These are phyloP conservation scores for Tylopilus rubrobrunneus DNA, from an alignment of 768 basidiomycete genomes.

Conservation along the genomic window DNA sequence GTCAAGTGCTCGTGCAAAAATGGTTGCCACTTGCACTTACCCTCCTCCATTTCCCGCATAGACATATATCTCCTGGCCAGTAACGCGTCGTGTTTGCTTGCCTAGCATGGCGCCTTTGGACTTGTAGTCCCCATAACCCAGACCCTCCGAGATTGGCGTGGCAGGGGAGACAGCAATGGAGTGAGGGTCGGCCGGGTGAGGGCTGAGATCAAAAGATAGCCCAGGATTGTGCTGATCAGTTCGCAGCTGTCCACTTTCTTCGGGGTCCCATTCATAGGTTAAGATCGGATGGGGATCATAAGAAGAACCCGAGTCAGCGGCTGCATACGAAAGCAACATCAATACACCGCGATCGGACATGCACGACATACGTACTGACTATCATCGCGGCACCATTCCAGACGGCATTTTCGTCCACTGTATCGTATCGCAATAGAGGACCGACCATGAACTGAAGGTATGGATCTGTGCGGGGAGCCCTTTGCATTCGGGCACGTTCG, in stretches of 20 bases:
- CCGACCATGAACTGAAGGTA: conserved; percentile 90
- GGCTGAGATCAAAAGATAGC: conserved; percentile 51
- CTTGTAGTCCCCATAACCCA: conserved; percentile 14
- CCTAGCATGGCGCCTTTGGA: conserved; percentile 15
- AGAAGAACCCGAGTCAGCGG: conserved; percentile 72
- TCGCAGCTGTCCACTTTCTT: conserved; percentile 26
- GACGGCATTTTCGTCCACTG: conserved; percentile 67
- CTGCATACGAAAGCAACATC: conserved; percentile 30
- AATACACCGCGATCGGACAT: not conserved
- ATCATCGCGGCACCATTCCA: conserved; percentile 90
- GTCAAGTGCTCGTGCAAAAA: not conserved
- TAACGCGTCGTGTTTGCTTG: conserved; percentile 40
- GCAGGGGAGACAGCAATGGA: conserved; percentile 39
- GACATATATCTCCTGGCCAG: conserved; percentile 72
- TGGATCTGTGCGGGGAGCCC: conserved; percentile 69
- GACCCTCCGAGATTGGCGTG: conserved; percentile 1
- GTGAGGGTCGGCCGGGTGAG: conserved; percentile 74
- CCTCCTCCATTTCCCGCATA: conserved; percentile 55
- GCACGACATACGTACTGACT: conserved; percentile 63
- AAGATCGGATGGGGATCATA: conserved; percentile 74
- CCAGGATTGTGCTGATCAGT: conserved; percentile 25
- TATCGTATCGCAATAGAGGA: conserved; percentile 87
- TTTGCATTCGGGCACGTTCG: conserved; percentile 59
- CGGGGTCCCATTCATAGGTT: conserved; percentile 72
- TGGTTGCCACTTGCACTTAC: conserved; percentile 30